phyloP scores from a whole-genome alignment of 352 stramenopile genomes.

The Globisporangium cederbergense region DNA sequence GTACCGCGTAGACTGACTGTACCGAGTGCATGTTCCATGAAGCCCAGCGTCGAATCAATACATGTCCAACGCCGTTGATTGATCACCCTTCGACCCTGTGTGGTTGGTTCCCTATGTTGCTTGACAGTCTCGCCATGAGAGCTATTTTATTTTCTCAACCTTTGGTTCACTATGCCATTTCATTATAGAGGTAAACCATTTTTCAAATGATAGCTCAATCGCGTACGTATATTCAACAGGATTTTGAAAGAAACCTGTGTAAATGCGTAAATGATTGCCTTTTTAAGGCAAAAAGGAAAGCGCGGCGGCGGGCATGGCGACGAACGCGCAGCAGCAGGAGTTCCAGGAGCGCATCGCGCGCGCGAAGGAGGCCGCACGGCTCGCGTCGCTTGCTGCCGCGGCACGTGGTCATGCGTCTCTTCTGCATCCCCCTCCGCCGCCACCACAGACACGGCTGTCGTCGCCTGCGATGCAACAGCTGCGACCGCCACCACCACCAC shows the following conservation, averaged over 20 bases:
- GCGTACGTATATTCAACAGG: background rate
- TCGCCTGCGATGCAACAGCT: constrained; percentile 4
- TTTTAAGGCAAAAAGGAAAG: background rate
- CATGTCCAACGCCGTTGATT: background rate
- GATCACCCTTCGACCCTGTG: background rate
- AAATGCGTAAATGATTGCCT: background rate
- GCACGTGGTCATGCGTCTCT: constrained; percentile 16
- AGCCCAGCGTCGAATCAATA: too few species aligned
- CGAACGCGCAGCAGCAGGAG: constrained; percentile 16
- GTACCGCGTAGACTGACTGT: background rate
- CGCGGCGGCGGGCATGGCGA: background rate
- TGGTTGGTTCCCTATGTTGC: too few species aligned
- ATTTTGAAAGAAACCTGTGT: background rate
- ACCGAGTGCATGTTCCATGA: background rate
- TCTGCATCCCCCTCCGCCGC: background rate
- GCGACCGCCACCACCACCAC: constrained; percentile 10
- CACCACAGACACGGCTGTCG: background rate
- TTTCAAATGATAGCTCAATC: background rate
- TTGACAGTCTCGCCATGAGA: too few species aligned
- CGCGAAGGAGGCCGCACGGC: constrained; percentile 46
- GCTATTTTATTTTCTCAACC: too few species aligned
- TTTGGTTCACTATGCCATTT: background rate
- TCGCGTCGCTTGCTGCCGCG: constrained; percentile 43
- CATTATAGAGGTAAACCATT: background rate
- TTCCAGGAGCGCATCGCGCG: constrained; percentile 58